Conservation (phyloP, 805 yeast species). For the Ogataea pini region DNA sequence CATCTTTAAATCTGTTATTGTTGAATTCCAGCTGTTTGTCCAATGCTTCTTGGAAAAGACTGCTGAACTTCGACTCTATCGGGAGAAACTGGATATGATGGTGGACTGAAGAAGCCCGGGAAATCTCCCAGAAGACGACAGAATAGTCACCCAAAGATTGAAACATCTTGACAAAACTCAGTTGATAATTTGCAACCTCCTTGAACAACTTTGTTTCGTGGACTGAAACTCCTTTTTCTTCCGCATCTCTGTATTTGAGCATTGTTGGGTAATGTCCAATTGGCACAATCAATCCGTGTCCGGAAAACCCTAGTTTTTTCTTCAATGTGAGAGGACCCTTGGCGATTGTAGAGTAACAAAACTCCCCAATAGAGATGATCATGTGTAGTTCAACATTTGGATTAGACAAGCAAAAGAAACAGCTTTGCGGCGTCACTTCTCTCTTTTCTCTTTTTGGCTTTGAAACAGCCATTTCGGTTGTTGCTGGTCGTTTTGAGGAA, state of each 20-base stretch:
- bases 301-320: constrained; percentile 56
- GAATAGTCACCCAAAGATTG: constrained; percentile 39
- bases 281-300: constrained; percentile 81
- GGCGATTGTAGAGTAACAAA: constrained; percentile 71
- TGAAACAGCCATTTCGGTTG: neutral
- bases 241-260: constrained; percentile 27
- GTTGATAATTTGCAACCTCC: constrained; percentile 52
- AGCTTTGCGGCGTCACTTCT: constrained; percentile 55
- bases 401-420: constrained; percentile 84
- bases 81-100: constrained; percentile 79
- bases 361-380: constrained; percentile 72
- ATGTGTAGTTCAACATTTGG: constrained; percentile 77
- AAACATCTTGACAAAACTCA: constrained; percentile 52
- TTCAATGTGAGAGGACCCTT: constrained; percentile 80
- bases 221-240: constrained; percentile 26
- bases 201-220: constrained; percentile 36
- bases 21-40: constrained; percentile 45
- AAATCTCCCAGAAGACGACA: constrained; percentile 70
- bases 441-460: constrained; percentile 32
- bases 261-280: constrained; percentile 64
- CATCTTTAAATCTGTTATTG: constrained; percentile 47
- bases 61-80: constrained; percentile 40
- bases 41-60: constrained; percentile 47
- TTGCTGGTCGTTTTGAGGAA: neutral
- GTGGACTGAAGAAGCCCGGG: constrained; percentile 65